These are phyloP conservation scores for Trichoderma atrobrunneum DNA, from an alignment of 2,329 filamentous ascomycete genomes.

Conservation along the genomic window DNA sequence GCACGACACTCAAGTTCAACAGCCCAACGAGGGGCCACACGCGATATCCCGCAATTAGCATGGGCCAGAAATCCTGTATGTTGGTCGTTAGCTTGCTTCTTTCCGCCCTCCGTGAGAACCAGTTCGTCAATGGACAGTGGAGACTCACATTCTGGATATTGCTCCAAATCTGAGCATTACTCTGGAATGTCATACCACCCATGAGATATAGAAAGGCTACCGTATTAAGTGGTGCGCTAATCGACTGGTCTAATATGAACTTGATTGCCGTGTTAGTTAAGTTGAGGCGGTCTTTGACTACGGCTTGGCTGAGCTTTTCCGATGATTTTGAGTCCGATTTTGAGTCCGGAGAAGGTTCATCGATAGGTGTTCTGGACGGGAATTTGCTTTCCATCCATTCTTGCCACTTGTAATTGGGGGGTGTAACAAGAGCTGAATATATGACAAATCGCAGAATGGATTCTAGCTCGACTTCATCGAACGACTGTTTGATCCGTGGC, in stretches of 20 bases:
- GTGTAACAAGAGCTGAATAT: slow-evolving; percentile 15
- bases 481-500: not conserved
- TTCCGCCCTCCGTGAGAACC: not conserved
- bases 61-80: slow-evolving; percentile 18
- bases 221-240: slow-evolving; percentile 14
- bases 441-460: slow-evolving; percentile 11
- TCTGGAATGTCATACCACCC: slow-evolving; percentile 13
- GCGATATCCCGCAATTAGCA: slow-evolving; percentile 17
- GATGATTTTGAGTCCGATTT: not conserved
- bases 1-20: slow-evolving; percentile 14
- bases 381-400: slow-evolving; percentile 10
- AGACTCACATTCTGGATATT: slow-evolving; percentile 1
- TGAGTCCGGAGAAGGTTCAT: not conserved
- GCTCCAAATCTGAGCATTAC: slow-evolving; percentile 4
- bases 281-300: not conserved
- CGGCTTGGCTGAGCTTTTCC: not conserved
- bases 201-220: slow-evolving; percentile 15
- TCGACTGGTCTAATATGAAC: slow-evolving; percentile 13
- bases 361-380: not conserved
- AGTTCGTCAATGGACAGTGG: not conserved
- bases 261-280: slow-evolving; percentile 8
- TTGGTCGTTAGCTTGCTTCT: not conserved
- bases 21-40: slow-evolving; percentile 15
- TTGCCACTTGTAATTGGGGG: slow-evolving; percentile 18
- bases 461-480: slow-evolving; percentile 3